Percentiles rank a stretch among this genome's conserved stretches.
Conservation (phyloP, 202 grass and related monocot species). For the Zizania palustris region DNA sequence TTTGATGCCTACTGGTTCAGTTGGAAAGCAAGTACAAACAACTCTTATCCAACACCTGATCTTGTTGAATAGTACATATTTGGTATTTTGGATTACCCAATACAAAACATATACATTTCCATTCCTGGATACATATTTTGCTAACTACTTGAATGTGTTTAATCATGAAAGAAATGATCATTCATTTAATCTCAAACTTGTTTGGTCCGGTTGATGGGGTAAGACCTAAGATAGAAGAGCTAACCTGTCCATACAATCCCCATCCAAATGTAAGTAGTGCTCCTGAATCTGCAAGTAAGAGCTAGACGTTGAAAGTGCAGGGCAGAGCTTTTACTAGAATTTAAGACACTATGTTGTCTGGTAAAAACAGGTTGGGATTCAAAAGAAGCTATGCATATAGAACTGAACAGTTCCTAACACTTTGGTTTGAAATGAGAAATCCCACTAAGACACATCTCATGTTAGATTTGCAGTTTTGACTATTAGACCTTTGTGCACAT, state of each 20-base stretch:
- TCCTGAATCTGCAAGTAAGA: conserved; percentile 74
- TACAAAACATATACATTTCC: conserved; percentile 12
- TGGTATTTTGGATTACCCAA: neutral
- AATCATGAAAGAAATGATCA: neutral
- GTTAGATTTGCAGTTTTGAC: conserved; percentile 9
- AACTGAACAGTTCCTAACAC: neutral
- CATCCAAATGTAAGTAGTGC: conserved; percentile 93
- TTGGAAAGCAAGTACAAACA: neutral
- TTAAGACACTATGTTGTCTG: neutral
- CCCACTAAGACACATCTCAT: conserved; percentile 6
- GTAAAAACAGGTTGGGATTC: neutral
- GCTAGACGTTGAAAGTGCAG: conserved; percentile 33
- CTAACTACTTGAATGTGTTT: conserved; percentile 17
- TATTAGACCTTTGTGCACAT: neutral
- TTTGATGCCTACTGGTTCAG: neutral
- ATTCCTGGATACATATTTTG: neutral
- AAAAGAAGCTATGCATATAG: neutral
- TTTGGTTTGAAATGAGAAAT: conserved; percentile 20
- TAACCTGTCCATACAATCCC: conserved; percentile 97
- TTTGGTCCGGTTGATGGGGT: conserved; percentile 1
- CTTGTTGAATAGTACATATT: conserved; percentile 16
- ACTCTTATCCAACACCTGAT: neutral
- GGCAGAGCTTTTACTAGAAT: neutral
- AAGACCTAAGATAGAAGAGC: conserved; percentile 39
- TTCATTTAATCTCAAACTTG: neutral